A percentile compares a stretch with the other conserved stretches of the same genome.
phyloP scores from a whole-genome alignment of 2,329 filamentous ascomycete species.

The Eurotiales sp. region DNA sequence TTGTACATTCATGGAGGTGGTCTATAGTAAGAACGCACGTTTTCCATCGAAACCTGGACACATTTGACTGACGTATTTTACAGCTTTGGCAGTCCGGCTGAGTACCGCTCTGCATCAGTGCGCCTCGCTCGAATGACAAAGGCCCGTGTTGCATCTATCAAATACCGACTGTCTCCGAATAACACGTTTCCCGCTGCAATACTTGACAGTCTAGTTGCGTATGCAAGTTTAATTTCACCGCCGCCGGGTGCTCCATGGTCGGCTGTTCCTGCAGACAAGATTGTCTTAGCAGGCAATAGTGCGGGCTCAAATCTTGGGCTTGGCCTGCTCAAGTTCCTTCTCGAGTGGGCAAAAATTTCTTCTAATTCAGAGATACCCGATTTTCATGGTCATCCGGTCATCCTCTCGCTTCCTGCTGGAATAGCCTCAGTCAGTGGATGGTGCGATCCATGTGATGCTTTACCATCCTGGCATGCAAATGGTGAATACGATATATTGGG shows the following conservation, averaged over 20 bases:
- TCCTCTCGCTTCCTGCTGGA: constrained; percentile 2
- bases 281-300: constrained; percentile 10
- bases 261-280: constrained; percentile 5
- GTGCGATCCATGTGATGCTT: constrained; percentile 10
- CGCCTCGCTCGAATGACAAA: constrained; percentile 11
- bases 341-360: constrained; percentile 7
- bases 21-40: constrained; percentile 7
- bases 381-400: neutral
- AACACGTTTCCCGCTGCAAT: constrained; percentile 8
- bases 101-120: constrained; percentile 2
- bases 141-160: constrained; percentile 10
- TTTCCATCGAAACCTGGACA: neutral
- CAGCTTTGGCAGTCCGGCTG: constrained; percentile 7
- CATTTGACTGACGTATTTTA: neutral
- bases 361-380: neutral
- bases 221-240: constrained; percentile 7
- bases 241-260: constrained; percentile 10
- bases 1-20: constrained; percentile 8
- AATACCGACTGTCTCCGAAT: constrained; percentile 3
- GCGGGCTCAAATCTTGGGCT: constrained; percentile 6
- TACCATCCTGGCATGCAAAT: constrained; percentile 9
- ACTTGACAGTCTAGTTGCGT: constrained; percentile 10
- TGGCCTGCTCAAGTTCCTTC: constrained; percentile 9
- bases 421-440: constrained; percentile 9
- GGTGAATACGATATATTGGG: constrained; percentile 8